A percentile compares a stretch with the other conserved stretches of the same genome.
Evolutionary conservation across 2,329 filamentous ascomycete genomes (phyloP).

Genomic region (Botrytis pseudocinerea): DNA sequence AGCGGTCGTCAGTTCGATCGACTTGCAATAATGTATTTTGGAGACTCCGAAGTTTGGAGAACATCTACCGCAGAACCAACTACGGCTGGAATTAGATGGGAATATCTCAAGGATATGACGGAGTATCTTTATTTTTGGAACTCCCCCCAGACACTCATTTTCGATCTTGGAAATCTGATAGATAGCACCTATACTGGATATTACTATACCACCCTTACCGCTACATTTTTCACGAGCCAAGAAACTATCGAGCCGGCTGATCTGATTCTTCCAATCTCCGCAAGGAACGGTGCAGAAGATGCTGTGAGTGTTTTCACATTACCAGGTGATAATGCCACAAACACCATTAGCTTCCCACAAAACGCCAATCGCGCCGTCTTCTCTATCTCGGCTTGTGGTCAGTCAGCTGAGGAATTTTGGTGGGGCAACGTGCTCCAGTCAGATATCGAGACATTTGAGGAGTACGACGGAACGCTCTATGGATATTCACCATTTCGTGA

Average conservation of each 20-base stretch:
- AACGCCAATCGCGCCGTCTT: constrained; percentile 71
- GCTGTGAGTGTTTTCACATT: constrained; percentile 66
- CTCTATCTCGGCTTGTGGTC: constrained; percentile 75
- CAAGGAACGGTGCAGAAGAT: constrained; percentile 50
- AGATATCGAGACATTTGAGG: constrained; percentile 58
- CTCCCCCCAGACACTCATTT: constrained; percentile 70
- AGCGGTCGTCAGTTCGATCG: constrained; percentile 75
- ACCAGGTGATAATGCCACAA: constrained; percentile 61
- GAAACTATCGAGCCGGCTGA: constrained; percentile 55
- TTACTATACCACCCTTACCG: constrained; percentile 73
- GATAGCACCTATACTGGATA: constrained; percentile 69
- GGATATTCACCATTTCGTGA: constrained; percentile 76
- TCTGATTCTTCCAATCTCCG: constrained; percentile 67
- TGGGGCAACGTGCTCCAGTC: constrained; percentile 73
- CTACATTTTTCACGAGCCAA: constrained; percentile 63
- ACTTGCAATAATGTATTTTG: constrained; percentile 72
- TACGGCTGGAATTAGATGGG: constrained; percentile 69
- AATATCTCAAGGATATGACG: constrained; percentile 77
- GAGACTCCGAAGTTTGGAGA: constrained; percentile 77
- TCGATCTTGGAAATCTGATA: constrained; percentile 75
- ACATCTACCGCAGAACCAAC: constrained; percentile 83
- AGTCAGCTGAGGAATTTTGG: constrained; percentile 80
- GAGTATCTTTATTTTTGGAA: constrained; percentile 69
- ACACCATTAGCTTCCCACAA: constrained; percentile 61
- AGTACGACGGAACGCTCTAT: constrained; percentile 56